Percentiles rank a stretch among this genome's conserved stretches.
Conservation (phyloP, 345 rosid species). For the Microthlaspi erraticum region DNA sequence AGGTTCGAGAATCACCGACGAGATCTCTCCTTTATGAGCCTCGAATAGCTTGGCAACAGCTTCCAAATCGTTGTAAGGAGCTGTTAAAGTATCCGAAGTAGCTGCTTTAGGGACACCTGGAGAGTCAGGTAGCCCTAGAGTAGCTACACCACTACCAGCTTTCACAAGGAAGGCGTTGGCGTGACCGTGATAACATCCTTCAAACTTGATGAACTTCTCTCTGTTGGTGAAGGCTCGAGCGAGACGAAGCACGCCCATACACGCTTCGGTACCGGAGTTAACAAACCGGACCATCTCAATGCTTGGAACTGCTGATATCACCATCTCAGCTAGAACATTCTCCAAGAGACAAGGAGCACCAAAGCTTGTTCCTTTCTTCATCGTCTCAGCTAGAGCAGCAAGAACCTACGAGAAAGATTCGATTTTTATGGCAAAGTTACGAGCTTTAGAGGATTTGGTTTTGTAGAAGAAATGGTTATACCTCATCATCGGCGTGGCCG, state of each 20-base stretch:
- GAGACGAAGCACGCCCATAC: constrained; percentile 93
- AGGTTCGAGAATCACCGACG: constrained; percentile 86
- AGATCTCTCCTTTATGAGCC: constrained; percentile 70
- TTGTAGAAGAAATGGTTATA: constrained; percentile 29
- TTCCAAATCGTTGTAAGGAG: constrained; percentile 68
- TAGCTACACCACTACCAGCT: constrained; percentile 98
- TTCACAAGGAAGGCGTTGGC: constrained; percentile 94
- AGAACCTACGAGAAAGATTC: constrained; percentile 61
- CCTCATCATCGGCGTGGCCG: constrained; percentile 97
- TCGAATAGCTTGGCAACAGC: constrained; percentile 69
- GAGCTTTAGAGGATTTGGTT: neutral
- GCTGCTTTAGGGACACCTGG: constrained; percentile 96
- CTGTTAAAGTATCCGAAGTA: constrained; percentile 76
- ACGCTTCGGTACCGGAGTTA: constrained; percentile 93
- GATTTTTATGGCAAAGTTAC: too few relatives aligned
- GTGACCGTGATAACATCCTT: constrained; percentile 98
- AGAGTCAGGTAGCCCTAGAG: constrained; percentile 89
- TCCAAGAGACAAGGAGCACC: constrained; percentile 98
- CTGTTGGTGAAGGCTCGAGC: constrained; percentile 90
- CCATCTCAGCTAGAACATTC: constrained; percentile 89
- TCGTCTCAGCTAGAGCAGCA: constrained; percentile 82
- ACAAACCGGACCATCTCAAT: constrained; percentile 97
- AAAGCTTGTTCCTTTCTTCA: constrained; percentile 99
- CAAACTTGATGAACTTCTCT: constrained; percentile 79
- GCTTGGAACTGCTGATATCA: constrained; percentile 89